Base-by-base conservation (phyloP, 257 asterid species). In the Solanum rostratum region DNA sequence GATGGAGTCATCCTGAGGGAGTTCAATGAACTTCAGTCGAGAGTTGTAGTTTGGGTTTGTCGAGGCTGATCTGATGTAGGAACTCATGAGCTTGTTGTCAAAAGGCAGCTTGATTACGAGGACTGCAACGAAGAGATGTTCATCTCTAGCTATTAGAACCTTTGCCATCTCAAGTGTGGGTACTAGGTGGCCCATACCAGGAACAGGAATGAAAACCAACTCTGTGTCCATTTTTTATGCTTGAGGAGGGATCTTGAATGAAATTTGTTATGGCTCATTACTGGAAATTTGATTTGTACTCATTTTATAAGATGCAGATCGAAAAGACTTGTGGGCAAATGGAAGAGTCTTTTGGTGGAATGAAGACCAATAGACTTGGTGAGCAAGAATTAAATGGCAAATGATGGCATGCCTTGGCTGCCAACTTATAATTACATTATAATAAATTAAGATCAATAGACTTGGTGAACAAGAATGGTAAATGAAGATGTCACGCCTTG, bases 141-240 rank as follows among this genome's bases (percentile, higher is more conserved):
- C 12, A 15, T 20, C 29, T 11, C 74, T 82, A 0, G 71, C 62
- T 41, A 82, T 2, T 24, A 82, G 6, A 39, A 82, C 50, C 79
- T 63, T 63, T 63, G 22, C 63, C 79, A 15, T 45, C 63, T 81
- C 60, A 4, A 81, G 27, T 29, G 78, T 50, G n/a, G 84, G 37
- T 24, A 62, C 24, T n/a, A 60, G 84, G 62, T 81, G 84, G 18
- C 84, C 78, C 74, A 81, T 43, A 43, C 59, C 78, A n/a, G 84
- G 76, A 68, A 50, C 57, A 24, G 84, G 84, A 24, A 81, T 43
- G 84, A 81, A 81, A 60, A 81, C 29, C 60, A 81, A n/a, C 46
- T 81, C 60, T 69, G 16, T 39, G 10, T 69, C 53, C 79, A 69
- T 69, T 0, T 69, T 39, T 37, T 37, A 22, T 68, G 52, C 10